These are phyloP conservation scores for Penicillium sp. DNA, from an alignment of 2,329 filamentous ascomycete species.

Conservation along the genomic window DNA sequence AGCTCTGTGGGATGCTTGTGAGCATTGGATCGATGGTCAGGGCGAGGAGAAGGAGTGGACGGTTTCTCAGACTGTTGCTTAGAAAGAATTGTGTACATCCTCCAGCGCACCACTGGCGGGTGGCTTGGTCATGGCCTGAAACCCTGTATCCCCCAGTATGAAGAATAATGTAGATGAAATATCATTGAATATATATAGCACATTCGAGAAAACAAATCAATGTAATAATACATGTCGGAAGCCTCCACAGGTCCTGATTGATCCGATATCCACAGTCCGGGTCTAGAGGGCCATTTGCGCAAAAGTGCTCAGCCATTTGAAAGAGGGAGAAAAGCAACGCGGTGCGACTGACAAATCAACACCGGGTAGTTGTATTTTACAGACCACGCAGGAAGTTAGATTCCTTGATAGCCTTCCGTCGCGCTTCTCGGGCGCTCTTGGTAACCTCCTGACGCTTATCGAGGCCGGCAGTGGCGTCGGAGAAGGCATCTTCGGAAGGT, in stretches of 20 bases:
- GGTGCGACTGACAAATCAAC: neutral
- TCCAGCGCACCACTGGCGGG: neutral
- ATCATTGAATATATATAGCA: slow-evolving; percentile 33
- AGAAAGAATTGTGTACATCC: neutral
- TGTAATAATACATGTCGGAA: slow-evolving; percentile 42
- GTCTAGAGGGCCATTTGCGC: slow-evolving; percentile 18
- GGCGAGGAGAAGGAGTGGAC: slow-evolving; percentile 44
- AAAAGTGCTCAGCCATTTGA: slow-evolving; percentile 13
- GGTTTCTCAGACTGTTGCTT: slow-evolving; percentile 24
- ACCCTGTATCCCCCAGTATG: neutral
- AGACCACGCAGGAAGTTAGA: slow-evolving; percentile 56
- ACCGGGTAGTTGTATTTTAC: slow-evolving; percentile 33
- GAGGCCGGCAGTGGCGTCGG: slow-evolving; percentile 45
- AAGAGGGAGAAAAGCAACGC: slow-evolving; percentile 8
- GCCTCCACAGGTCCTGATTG: slow-evolving; percentile 13
- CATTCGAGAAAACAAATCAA: slow-evolving; percentile 33
- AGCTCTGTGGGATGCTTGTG: slow-evolving; percentile 38
- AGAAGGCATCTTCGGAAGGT: slow-evolving; percentile 33
- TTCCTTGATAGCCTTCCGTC: slow-evolving; percentile 55
- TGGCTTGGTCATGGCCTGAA: neutral
- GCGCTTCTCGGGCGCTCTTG: slow-evolving; percentile 52
- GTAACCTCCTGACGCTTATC: slow-evolving; percentile 50
- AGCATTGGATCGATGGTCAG: slow-evolving; percentile 42
- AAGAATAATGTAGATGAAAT: slow-evolving; percentile 18
- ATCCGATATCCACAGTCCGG: slow-evolving; percentile 22